A percentile compares a stretch with the other conserved stretches of the same genome.
These are phyloP conservation scores for Chlorella vulgaris DNA, from an alignment of 139 green algal genomes.

Conservation along the genomic window DNA sequence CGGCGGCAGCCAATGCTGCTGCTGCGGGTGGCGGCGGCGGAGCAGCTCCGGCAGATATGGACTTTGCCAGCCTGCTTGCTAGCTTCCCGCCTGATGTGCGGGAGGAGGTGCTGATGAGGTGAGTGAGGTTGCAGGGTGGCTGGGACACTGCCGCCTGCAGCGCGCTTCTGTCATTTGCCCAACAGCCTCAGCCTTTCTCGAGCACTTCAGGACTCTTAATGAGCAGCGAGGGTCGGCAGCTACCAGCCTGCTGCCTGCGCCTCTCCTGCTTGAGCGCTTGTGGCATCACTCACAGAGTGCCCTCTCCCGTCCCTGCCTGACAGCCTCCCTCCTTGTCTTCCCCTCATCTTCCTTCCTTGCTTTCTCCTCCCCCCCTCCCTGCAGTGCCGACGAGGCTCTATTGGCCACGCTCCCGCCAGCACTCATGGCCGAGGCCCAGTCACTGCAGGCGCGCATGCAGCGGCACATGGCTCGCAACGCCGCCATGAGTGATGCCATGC, in stretches of 20 bases:
- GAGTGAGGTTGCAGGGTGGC: neutral
- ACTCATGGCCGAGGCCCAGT: conserved; percentile 80
- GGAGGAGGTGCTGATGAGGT: conserved; percentile 78
- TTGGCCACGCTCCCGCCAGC: conserved; percentile 79
- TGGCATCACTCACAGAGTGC: too few relatives aligned
- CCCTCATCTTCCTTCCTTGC: neutral
- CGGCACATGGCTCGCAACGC: conserved; percentile 5
- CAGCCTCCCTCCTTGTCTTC: neutral
- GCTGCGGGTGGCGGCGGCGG: neutral
- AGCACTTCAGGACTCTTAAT: too few relatives aligned
- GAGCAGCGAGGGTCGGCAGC: too few relatives aligned
- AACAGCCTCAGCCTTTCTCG: too few relatives aligned
- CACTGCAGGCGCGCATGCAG: conserved; percentile 49
- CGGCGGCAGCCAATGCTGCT: neutral
- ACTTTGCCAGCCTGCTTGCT: conserved; percentile 85
- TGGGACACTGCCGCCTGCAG: neutral
- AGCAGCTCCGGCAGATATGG: conserved; percentile 60
- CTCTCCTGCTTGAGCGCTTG: too few relatives aligned
- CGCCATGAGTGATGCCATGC: conserved; percentile 19
- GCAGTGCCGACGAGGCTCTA: conserved; percentile 70
- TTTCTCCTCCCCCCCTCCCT: neutral
- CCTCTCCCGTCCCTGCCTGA: too few relatives aligned
- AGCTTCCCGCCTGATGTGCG: conserved; percentile 89
- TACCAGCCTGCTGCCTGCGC: too few relatives aligned
- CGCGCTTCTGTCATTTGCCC: neutral